phyloP scores from a whole-genome alignment of 768 basidiomycete genomes.

The Mycena leptocephala region DNA sequence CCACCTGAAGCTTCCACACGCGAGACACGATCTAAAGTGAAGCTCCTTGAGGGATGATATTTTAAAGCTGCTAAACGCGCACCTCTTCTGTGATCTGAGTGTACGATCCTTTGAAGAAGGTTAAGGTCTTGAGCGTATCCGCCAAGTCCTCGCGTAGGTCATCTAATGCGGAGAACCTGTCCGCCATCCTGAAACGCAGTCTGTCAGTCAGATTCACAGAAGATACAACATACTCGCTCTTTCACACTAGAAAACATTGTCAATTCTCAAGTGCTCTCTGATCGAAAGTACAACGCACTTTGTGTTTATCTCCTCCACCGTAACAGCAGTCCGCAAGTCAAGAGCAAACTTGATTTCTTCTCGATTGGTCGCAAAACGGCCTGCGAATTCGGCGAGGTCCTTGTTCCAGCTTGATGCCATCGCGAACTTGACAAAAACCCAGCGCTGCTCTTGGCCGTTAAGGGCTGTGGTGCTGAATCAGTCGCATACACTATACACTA shows the following conservation, averaged over 20 bases:
- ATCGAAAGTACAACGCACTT: not conserved
- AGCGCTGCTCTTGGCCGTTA: conserved; percentile 11
- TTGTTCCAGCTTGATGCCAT: conserved; percentile 18
- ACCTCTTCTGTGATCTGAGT: not conserved
- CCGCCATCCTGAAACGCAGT: not conserved
- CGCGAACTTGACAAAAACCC: not conserved
- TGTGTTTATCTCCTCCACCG: conserved; percentile 10
- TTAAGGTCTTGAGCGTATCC: not conserved
- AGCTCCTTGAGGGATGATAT: not conserved
- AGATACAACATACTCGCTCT: not conserved
- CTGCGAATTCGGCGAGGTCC: not conserved
- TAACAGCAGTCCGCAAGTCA: conserved; percentile 6
- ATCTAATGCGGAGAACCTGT: not conserved
- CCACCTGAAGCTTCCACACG: not conserved
- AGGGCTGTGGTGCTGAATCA: conserved; percentile 5
- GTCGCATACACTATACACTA: not conserved
- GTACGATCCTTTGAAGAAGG: not conserved
- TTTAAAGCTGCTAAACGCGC: not conserved
- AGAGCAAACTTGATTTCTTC: conserved; percentile 18
- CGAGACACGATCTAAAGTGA: not conserved
- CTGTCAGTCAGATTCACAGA: not conserved
- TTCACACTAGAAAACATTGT: not conserved
- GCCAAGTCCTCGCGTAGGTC: not conserved
- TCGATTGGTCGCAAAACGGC: conserved; percentile 7
- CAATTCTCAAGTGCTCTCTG: not conserved